phyloP scores from a whole-genome alignment of 164 flowering plant genomes.

The Vitis riparia region DNA sequence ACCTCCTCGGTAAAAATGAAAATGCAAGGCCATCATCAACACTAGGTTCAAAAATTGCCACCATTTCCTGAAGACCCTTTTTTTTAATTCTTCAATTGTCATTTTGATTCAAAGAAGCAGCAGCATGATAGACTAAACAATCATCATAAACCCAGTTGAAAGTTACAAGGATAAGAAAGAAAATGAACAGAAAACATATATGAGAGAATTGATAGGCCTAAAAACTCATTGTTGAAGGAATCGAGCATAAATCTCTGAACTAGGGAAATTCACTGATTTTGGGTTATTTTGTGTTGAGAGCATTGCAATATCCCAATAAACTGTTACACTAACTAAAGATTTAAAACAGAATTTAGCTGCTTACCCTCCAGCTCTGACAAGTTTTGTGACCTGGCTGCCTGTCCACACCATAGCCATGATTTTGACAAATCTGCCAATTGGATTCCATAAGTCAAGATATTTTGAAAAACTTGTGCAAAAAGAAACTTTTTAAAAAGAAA shows the following conservation, averaged over 20 bases:
- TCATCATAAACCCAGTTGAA: neutral
- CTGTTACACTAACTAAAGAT: neutral
- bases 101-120: too few species aligned
- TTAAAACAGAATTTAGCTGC: constrained; percentile 17
- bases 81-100: neutral
- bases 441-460: neutral
- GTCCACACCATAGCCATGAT: constrained; percentile 93
- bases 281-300: neutral
- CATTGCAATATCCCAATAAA: neutral
- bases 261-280: neutral
- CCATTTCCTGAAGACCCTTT: neutral
- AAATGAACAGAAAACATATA: neutral
- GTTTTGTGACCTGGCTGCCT: constrained; percentile 91
- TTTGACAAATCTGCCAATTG: constrained; percentile 70
- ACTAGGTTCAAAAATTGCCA: neutral
- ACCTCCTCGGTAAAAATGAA: neutral
- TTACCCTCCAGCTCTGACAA: constrained; percentile 77
- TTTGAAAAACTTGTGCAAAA: neutral
- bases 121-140: neutral
- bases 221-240: too few species aligned
- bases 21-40: neutral
- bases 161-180: neutral
- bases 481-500: neutral
- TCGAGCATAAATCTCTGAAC: neutral
- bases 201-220: too few species aligned